These are phyloP conservation scores for Suillus weaverae DNA, from an alignment of 768 basidiomycete genomes.

Conservation along the genomic window DNA sequence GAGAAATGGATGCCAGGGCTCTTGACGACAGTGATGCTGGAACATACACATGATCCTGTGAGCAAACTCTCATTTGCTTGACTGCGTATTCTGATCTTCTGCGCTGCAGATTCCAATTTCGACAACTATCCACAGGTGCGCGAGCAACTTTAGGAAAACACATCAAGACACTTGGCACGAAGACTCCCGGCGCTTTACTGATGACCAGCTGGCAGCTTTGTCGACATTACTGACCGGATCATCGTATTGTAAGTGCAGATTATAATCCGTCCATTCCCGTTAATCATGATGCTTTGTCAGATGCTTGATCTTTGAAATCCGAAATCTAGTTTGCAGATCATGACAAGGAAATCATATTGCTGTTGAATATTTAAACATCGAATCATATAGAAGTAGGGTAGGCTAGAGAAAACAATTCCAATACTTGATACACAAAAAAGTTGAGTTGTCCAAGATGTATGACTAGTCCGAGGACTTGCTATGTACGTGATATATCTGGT, in stretches of 20 bases:
- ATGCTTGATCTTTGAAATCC: constrained; percentile 8
- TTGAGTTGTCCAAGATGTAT: not conserved
- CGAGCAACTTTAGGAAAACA: constrained; percentile 77
- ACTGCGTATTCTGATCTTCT: constrained; percentile 12
- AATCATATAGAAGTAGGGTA: not conserved
- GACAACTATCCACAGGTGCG: constrained; percentile 78
- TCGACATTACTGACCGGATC: constrained; percentile 86
- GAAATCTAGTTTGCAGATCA: constrained; percentile 2
- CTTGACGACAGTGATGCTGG: constrained; percentile 72
- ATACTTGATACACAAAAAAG: not conserved
- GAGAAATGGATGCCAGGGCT: constrained; percentile 90
- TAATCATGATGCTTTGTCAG: not conserved
- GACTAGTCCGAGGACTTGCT: constrained; percentile 1
- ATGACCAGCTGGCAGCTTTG: constrained; percentile 79
- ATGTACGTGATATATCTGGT: not conserved
- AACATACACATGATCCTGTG: constrained; percentile 86
- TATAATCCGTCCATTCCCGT: constrained; percentile 17
- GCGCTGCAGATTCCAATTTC: constrained; percentile 72
- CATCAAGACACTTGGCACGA: constrained; percentile 91
- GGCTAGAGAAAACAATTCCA: not conserved
- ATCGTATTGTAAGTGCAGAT: constrained; percentile 63
- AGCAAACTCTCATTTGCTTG: not conserved
- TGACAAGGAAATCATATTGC: not conserved
- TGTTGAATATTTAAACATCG: not conserved
- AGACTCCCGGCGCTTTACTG: constrained; percentile 82